A percentile compares a stretch with the other conserved stretches of the same genome.
These are phyloP conservation scores for Extremus antarcticus DNA, from an alignment of 495 filamentous ascomycete genomes.

Conservation along the genomic window DNA sequence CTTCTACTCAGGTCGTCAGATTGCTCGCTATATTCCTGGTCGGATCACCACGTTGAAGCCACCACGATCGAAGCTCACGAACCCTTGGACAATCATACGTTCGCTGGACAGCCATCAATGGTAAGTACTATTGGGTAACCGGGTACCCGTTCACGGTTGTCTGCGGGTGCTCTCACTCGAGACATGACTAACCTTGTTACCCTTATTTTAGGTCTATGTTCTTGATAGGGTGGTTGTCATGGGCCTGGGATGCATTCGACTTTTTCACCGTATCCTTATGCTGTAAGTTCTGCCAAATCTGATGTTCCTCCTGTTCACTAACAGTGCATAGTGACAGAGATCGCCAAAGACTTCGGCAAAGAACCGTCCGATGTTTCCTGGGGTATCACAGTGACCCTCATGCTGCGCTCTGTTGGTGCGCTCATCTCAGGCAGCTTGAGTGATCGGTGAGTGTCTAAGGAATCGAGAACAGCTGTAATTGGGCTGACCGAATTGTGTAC, in stretches of 20 bases:
- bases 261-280: slow-evolving; percentile 34
- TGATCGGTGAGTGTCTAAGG: slow-evolving; percentile 12
- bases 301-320: not conserved
- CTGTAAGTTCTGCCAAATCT: not conserved
- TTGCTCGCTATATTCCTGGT: slow-evolving; percentile 28
- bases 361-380: slow-evolving; percentile 31
- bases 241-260: slow-evolving; percentile 37
- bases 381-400: slow-evolving; percentile 25
- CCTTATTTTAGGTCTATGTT: too few species aligned
- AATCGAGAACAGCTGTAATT: too few species aligned
- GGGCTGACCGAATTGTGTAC: not conserved
- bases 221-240: slow-evolving; percentile 15
- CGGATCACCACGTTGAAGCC: slow-evolving; percentile 29
- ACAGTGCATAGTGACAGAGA: slow-evolving; percentile 24
- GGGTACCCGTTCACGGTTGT: too few species aligned
- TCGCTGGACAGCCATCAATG: slow-evolving; percentile 34
- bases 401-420: slow-evolving; percentile 27
- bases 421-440: slow-evolving; percentile 22
- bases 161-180: too few species aligned
- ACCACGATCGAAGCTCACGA: slow-evolving; percentile 21
- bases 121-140: too few species aligned
- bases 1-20: slow-evolving; percentile 34
- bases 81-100: slow-evolving; percentile 25
- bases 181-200: too few species aligned
- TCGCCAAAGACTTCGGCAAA: slow-evolving; percentile 28